Evolutionary conservation across 192 early-diverging fungal genomes (phyloP), one percentile per base, ranked within the genome.

Genomic region (Umbelopsis sp.): DNA sequence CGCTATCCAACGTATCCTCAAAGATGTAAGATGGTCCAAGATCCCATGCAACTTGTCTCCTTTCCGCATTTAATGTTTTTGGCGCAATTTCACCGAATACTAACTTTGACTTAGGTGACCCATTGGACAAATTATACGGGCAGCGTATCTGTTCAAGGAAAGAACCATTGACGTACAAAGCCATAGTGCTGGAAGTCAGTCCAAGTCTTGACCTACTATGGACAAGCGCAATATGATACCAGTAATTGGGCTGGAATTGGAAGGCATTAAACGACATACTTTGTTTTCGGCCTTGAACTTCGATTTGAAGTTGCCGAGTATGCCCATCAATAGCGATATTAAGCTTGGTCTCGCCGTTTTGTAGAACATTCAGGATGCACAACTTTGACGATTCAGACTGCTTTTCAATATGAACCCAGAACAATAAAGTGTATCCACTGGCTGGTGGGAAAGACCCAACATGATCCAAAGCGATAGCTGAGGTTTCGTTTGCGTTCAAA

Each of bases 201-300:
- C 76, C 77, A 24, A 92, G 44, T 24, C 85, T 71, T 9, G 91
- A 83, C 66, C 80, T 81, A 24, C 83, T 59, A 72, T 92, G 91
- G 2, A 92, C 90, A 14, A 92, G 68, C 0, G 81, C 88, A 20
- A 92, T 56, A 69, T 92, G 91, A 51, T 88, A 89, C 91, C 91
- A 92, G 25, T 71, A 81, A 7, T 85, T 84, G 32, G 83, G 73
- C 34, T 83, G 73, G 69, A 91, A 89, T 11, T 80, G 74, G 71
- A 84, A 85, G 16, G 68, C 70, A 10, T 84, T 82, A 56, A 91
- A 90, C 29, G 70, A 62, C 29, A 73, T 65, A 1, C 73, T 71
- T 21, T 85, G 81, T 34, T 85, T 83, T 52, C 83, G 80, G 16
- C 68, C 67, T 17, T 75, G 81, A 21, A 74, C 74, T 14, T 83